Evolutionary conservation across 306 rosid genomes (phyloP), one percentile per base, ranked within the genome.

Genomic region (Vigna hirtella): DNA sequence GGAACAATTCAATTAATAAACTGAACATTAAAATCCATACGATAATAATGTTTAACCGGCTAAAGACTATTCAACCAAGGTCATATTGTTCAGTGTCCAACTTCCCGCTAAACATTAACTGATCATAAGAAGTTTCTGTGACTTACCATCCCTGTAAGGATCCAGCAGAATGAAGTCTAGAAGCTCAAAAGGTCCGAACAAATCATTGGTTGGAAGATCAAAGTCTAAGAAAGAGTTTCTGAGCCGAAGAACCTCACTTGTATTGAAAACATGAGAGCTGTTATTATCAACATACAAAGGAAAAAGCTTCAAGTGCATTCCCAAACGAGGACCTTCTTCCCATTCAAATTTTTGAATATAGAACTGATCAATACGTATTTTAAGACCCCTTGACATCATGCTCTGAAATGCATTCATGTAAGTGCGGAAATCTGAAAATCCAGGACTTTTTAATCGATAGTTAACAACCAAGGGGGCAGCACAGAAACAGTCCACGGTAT

Each of bases 391-490:
- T 24, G 97, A 79, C 66, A 95, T 71, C 65, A 85, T 82, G 26
- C 15, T 16, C 78, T 90, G 79, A 75, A 87, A 95, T 9, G 0
- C 4, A 20, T 9, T 58, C 62, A 3, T 47, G 74, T 85, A 95
- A 20, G 89, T 61, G 52, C 15, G 75, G 68, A 95, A 95, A 84
- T 89, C 85, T 13, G 87, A 77, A 83, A 91, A 88, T 66, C 89
- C 96, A 0, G 99, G 98, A 90, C 99, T 93, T 79, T 95, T 93
- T 79, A 95, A 79, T 76, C 99, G 96, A 77, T 91, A 93, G 13
- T 48, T 57, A 77, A 95, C 74, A 10, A 61, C 1, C 26, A 95
- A 89, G 15, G 99, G 99, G 42, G 30, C 89, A 51, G 86, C 87
- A 72, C 99, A 95, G 74, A 83, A 13, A 86, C 98, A 95, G n/a